These are phyloP conservation scores for Pichia scutulata DNA, from an alignment of 805 yeast genomes.

Conservation along the genomic window DNA sequence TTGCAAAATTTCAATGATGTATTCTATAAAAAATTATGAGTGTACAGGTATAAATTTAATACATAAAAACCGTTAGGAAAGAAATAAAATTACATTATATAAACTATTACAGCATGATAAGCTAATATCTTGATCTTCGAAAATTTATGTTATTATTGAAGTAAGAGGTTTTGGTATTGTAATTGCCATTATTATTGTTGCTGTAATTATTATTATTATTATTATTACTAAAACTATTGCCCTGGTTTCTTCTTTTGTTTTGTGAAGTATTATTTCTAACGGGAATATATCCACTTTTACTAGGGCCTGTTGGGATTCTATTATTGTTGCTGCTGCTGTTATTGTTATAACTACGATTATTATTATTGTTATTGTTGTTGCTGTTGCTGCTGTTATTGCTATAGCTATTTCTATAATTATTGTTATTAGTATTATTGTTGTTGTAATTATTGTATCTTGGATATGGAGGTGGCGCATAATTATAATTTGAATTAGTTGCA, in stretches of 20 bases:
- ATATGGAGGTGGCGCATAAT: slow-evolving; percentile 19
- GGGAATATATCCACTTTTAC: slow-evolving; percentile 5
- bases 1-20: no score
- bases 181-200: slow-evolving; percentile 6
- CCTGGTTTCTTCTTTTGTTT: slow-evolving; percentile 1
- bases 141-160: slow-evolving; percentile 3
- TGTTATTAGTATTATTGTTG: background rate
- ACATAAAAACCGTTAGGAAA: background rate
- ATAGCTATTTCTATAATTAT: background rate
- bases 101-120: background rate
- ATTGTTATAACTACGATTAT: slow-evolving; percentile 1
- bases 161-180: slow-evolving; percentile 7
- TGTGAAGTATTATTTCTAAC: background rate
- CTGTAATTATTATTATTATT: slow-evolving; percentile 10
- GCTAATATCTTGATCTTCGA: background rate
- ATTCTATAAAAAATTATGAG: background rate
- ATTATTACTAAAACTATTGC: background rate
- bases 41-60: background rate
- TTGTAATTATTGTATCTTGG: background rate
- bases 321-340: background rate
- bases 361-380: background rate
- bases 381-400: background rate
- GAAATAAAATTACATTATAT: background rate
- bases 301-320: slow-evolving; percentile 2
- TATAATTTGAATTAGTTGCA: slow-evolving; percentile 14